Conservation (phyloP, 441 rosid genomes). For the Gossypium schwendimanii region DNA sequence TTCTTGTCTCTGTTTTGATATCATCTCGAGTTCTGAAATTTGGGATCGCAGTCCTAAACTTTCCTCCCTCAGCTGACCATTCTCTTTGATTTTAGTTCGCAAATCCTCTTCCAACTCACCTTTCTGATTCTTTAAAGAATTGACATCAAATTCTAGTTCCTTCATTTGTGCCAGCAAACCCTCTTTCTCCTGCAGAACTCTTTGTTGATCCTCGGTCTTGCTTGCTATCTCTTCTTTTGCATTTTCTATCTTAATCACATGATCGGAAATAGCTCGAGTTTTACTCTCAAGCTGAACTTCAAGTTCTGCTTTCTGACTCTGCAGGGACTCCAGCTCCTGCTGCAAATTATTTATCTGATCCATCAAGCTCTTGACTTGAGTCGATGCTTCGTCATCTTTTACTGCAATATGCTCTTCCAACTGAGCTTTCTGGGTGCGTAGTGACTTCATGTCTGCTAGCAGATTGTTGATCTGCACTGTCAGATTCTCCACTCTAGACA, state of each 20-base stretch:
- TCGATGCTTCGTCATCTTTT: slow-evolving; percentile 41
- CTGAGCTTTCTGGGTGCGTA: slow-evolving; percentile 33
- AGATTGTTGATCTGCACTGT: slow-evolving; percentile 33
- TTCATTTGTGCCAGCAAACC: slow-evolving; percentile 29
- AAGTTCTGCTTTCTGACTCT: slow-evolving; percentile 44
- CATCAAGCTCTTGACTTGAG: slow-evolving; percentile 28
- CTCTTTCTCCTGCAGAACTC: slow-evolving; percentile 45
- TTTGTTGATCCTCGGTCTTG: slow-evolving; percentile 21
- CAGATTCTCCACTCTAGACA: slow-evolving; percentile 28
- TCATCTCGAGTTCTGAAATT: slow-evolving; percentile 43
- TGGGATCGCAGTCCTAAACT: slow-evolving; percentile 29
- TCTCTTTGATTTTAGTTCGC: slow-evolving; percentile 30
- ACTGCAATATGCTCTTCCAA: slow-evolving; percentile 39
- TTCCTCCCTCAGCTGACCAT: slow-evolving; percentile 30
- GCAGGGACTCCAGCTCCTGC: slow-evolving; percentile 45
- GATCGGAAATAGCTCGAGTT: neutral
- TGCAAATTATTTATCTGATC: slow-evolving; percentile 40
- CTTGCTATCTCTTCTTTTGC: slow-evolving; percentile 4
- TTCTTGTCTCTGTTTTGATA: slow-evolving; percentile 38
- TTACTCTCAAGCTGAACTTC: slow-evolving; percentile 49
- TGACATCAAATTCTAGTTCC: slow-evolving; percentile 40
- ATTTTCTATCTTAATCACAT: neutral
- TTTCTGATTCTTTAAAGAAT: slow-evolving; percentile 41
- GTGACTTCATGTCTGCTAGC: slow-evolving; percentile 27
- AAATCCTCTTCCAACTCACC: slow-evolving; percentile 43